These are phyloP conservation scores for Tetracladium marchalianum DNA, from an alignment of 495 filamentous ascomycete species.

Conservation along the genomic window DNA sequence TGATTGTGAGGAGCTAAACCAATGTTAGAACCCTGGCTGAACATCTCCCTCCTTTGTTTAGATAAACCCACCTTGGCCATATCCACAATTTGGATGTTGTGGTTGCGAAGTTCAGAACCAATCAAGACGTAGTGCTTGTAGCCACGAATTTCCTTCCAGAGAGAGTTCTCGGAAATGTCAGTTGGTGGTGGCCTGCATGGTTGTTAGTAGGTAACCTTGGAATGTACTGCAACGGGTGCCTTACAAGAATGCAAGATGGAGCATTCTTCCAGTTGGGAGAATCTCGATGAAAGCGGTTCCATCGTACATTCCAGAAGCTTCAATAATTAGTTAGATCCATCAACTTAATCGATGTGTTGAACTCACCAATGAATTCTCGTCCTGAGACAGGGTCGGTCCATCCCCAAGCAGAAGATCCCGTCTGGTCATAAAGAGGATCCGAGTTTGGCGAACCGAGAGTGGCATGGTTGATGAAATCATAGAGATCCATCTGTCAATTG, in stretches of 20 bases:
- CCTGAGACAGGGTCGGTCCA: conserved; percentile 42
- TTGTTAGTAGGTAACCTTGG: not conserved
- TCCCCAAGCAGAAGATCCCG: conserved; percentile 25
- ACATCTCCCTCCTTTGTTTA: not conserved
- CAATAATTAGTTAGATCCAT: not conserved
- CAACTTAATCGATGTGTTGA: conserved; percentile 21
- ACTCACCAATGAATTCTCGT: conserved; percentile 46
- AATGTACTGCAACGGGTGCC: conserved; percentile 18
- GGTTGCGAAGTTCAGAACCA: conserved; percentile 2
- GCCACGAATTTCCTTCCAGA: conserved; percentile 8
- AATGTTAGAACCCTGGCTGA: not conserved
- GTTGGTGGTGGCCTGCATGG: not conserved
- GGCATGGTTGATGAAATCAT: conserved; percentile 42
- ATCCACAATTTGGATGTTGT: conserved; percentile 7
- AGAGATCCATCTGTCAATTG: conserved; percentile 30
- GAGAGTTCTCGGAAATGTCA: not conserved
- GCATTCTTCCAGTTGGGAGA: conserved; percentile 32
- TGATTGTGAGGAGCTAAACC: conserved; percentile 2
- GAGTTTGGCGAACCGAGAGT: conserved; percentile 34
- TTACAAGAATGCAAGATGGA: conserved; percentile 37
- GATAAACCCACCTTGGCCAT: conserved; percentile 3
- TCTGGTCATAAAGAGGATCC: not conserved
- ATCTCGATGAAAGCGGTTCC: conserved; percentile 48
- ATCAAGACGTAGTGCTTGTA: conserved; percentile 12
- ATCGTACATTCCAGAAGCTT: conserved; percentile 41